A percentile compares a stretch with the other conserved stretches of the same genome.
These are phyloP conservation scores for Rhazya stricta DNA, from an alignment of 257 asterid genomes.

Conservation along the genomic window DNA sequence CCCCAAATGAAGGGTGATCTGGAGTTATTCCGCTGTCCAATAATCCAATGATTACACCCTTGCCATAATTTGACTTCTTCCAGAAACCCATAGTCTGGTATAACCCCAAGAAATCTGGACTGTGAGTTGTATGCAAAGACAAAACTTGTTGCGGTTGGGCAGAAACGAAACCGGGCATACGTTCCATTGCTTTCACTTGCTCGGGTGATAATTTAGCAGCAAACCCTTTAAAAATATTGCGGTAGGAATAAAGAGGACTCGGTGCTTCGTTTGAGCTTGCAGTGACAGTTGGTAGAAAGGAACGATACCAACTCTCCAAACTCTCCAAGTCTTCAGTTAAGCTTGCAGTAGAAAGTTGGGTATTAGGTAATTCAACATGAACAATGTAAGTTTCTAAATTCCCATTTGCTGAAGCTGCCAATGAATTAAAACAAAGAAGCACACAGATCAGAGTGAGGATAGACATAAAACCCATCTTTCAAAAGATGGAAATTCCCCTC, in stretches of 20 bases:
- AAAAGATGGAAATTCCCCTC: not conserved
- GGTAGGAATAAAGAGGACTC: not conserved
- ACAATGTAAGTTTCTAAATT: conserved; percentile 9
- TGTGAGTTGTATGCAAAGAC: conserved; percentile 7
- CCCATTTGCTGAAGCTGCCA: not conserved
- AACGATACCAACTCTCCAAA: conserved; percentile 8
- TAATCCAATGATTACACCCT: not conserved
- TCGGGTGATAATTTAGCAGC: conserved; percentile 8
- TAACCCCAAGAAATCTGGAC: conserved; percentile 6
- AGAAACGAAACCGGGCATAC: not conserved
- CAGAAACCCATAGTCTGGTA: not conserved
- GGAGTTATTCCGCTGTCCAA: conserved; percentile 10
- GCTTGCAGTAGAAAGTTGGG: not conserved
- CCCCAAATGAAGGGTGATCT: conserved; percentile 6
- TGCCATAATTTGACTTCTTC: not conserved
- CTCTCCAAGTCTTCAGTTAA: conserved; percentile 1
- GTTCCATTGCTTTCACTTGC: conserved; percentile 10
- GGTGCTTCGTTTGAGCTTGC: conserved; percentile 4
- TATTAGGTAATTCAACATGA: not conserved
- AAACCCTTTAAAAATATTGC: conserved; percentile 6
- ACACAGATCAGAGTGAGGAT: not conserved
- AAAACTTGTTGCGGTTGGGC: conserved; percentile 2
- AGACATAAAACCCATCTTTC: not conserved
- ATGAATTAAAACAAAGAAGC: not conserved
- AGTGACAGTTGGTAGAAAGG: conserved; percentile 1